Evolutionary conservation across 345 rosid genomes (phyloP), one percentile per base, ranked within the genome.

Genomic region (Diplotaxis tenuifolia): DNA sequence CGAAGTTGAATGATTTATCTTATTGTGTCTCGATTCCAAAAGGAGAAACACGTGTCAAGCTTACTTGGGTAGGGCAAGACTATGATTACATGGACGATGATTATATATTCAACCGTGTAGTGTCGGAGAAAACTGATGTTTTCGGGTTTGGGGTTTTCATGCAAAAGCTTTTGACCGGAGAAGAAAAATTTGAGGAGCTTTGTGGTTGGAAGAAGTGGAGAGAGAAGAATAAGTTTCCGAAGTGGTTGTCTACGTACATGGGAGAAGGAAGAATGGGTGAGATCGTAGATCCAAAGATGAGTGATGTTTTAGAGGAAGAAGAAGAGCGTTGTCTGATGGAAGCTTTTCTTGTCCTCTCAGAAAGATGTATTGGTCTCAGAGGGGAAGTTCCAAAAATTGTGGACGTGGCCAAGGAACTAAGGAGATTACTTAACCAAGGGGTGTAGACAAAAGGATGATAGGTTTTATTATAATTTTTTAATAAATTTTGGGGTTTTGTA

Each of bases 331-430:
- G 6, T 15, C 56, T 7, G 16, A 47, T 65, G 38, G 38, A 65
- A 65, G 23, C 11, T 25, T 45, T 47, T 8, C 9, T 65, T 25
- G 69, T 45, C 9, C 38, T 65, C 0, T 25, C 69, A 1, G 56
- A 65, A 25, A 65, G 69, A 65, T 64, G 68, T n/a, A 64, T 64
- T 1, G 68, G 68, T 23, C 68, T 64, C 23, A 23, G 68, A 64
- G 68, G 68, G 5, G 55, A 64, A 15, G 55, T 42, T 42, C 68
- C 36, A 15, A 27, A 22, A 5, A 45, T 65, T 56, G 15, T 65
- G 16, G 38, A 65, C 45, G 56, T 65, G 9, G 56, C 25, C 36
- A 45, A 65, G 9, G 69, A 65, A 45, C 57, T 65, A 27, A 45
- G 1, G 16, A 65, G 25, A 8, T 57, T 1, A 3, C 19, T 55